phyloP scores from a whole-genome alignment of 2,329 filamentous ascomycete genomes.

The Basipetospora chlamydospora region DNA sequence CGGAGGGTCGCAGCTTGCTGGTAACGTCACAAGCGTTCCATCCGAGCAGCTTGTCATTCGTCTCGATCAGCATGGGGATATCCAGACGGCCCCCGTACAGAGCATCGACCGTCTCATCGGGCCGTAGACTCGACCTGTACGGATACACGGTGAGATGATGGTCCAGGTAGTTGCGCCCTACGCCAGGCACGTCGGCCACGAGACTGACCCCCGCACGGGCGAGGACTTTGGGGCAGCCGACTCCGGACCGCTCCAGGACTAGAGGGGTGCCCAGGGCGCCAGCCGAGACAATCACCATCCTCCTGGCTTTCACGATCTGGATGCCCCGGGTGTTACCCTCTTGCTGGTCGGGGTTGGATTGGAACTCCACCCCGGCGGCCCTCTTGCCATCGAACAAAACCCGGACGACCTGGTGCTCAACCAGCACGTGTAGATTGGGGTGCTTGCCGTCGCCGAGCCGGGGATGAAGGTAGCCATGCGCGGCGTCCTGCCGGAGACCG shows the following conservation, averaged over 20 bases:
- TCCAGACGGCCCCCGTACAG: conserved; percentile 33
- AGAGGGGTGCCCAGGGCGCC: conserved; percentile 32
- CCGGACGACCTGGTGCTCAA: conserved; percentile 21
- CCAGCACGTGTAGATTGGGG: conserved; percentile 38
- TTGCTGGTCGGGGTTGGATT: background rate
- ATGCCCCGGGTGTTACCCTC: conserved; percentile 16
- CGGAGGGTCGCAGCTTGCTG: conserved; percentile 39
- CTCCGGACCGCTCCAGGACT: conserved; percentile 29
- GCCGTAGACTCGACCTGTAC: conserved; percentile 23
- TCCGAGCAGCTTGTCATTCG: conserved; percentile 34
- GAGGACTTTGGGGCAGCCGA: conserved; percentile 26
- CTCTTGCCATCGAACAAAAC: conserved; percentile 22
- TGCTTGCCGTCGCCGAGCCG: conserved; percentile 27
- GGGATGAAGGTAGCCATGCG: conserved; percentile 39
- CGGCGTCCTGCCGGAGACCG: conserved; percentile 43
- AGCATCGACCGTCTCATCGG: conserved; percentile 29
- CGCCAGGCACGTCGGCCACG: conserved; percentile 42
- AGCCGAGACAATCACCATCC: conserved; percentile 32
- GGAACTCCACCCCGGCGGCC: conserved; percentile 25
- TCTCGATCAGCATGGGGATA: conserved; percentile 26
- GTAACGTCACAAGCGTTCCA: conserved; percentile 44
- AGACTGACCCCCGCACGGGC: conserved; percentile 30
- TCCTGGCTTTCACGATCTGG: conserved; percentile 18
- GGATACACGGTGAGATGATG: conserved; percentile 30
- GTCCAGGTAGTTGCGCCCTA: conserved; percentile 37